A percentile compares a stretch with the other conserved stretches of the same genome.
phyloP scores from a whole-genome alignment of 495 filamentous ascomycete species.

The Podospora pseudopauciseta region DNA sequence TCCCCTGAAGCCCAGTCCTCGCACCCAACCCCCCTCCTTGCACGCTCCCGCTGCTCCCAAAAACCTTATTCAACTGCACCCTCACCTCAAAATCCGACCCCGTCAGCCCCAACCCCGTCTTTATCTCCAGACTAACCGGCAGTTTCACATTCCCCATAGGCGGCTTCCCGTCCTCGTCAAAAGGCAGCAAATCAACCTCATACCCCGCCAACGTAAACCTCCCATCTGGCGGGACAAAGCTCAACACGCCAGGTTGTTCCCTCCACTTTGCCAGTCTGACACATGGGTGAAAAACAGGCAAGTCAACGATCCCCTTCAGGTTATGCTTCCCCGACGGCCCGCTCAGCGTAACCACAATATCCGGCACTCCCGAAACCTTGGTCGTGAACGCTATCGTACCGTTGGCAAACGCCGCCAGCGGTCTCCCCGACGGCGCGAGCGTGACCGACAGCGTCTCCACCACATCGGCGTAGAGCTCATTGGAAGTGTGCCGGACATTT shows the following conservation, averaged over 20 bases:
- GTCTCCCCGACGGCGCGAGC: constrained; percentile 81
- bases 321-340: constrained; percentile 71
- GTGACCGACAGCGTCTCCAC: constrained; percentile 85
- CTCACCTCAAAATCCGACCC: constrained; percentile 89
- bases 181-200: constrained; percentile 84
- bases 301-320: constrained; percentile 67
- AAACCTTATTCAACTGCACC: constrained; percentile 63
- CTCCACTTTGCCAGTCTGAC: constrained; percentile 83
- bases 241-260: constrained; percentile 82
- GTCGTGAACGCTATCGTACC: constrained; percentile 93
- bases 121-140: constrained; percentile 76
- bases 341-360: constrained; percentile 75
- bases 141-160: constrained; percentile 64
- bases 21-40: not conserved
- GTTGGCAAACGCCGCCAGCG: constrained; percentile 80
- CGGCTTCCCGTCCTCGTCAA: constrained; percentile 37
- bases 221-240: constrained; percentile 93
- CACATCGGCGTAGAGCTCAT: constrained; percentile 95
- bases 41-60: constrained; percentile 41
- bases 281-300: constrained; percentile 97
- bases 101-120: constrained; percentile 66
- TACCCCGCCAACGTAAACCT: constrained; percentile 93
- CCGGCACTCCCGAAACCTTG: constrained; percentile 91
- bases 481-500: constrained; percentile 92
- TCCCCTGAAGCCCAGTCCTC: constrained; percentile 18